Conservation (phyloP, 441 rosid genomes). For the Croton setiger region DNA sequence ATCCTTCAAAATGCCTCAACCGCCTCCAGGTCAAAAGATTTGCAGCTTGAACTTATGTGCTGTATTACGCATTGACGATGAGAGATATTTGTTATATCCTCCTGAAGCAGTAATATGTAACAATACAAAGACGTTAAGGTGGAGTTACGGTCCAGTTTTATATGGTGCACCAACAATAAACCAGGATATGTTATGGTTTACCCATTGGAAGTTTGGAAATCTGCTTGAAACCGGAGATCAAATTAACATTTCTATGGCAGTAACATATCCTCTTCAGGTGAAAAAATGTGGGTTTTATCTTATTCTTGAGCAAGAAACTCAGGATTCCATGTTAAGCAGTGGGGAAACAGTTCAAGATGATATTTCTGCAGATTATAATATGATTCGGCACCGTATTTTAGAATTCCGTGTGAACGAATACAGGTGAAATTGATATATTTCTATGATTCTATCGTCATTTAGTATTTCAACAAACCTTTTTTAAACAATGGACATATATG, state of each 20-base stretch:
- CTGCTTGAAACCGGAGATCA: conserved; percentile 1
- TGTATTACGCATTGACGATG: background rate
- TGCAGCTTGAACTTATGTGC: background rate
- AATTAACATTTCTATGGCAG: background rate
- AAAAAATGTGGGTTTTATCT: background rate
- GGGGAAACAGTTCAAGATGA: background rate
- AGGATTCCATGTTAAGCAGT: background rate
- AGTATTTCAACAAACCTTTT: background rate
- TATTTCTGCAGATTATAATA: background rate
- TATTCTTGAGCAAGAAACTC: background rate
- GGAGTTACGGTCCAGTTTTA: background rate
- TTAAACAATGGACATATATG: background rate
- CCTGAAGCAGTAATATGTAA: background rate
- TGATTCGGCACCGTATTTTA: background rate
- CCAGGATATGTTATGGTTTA: conserved; percentile 16
- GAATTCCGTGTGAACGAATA: background rate
- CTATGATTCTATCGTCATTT: too few species aligned
- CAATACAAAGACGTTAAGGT: background rate
- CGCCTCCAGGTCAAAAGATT: background rate
- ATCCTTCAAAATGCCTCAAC: background rate
- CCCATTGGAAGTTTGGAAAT: conserved; percentile 19
- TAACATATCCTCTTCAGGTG: background rate
- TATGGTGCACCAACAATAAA: background rate
- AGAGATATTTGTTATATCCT: background rate
- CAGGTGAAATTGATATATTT: background rate